Base-by-base conservation (phyloP, 1,284 basidiomycete species). In the Limonomyces culmigenus region DNA sequence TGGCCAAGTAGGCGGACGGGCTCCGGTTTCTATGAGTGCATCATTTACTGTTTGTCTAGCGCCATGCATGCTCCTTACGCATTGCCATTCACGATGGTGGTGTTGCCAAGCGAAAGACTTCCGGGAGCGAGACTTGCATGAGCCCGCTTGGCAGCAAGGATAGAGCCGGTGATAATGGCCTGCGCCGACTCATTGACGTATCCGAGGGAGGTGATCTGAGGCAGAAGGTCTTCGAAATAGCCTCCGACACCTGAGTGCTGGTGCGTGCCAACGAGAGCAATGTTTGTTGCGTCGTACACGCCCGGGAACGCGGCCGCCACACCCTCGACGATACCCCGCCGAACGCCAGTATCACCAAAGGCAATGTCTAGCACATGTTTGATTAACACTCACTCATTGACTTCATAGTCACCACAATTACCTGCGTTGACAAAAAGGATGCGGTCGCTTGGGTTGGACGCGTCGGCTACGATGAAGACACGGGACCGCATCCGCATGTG, bases 401-500 rank as follows among this genome's bases (percentile, higher is more conserved):
- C 19, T 20, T 32, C 36, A 12, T n/a, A 25, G 35, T 34, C 34
- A 40, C 14, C 29, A 30, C 19, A 47, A 52, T 41, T 41, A 69
- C 76, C 76, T 16, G 80, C 65, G 46, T 84, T 86, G 52, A 87
- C 72, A 50, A 84, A 77, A 2, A 86, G 67, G 41, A 86, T 53
- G 16, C 79, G 64, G 38, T 75, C 66, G 25, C 62, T 53, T 2
- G 74, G 55, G 32, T 64, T 53, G 19, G 63, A 45, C 19, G 68
- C 53, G 38, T 77, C 72, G 12, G 78, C 81, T 25, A 87, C 57
- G 45, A 86, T 75, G 54, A 78, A 87, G 0, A 77, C 80, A 11
- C 84, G 70, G 44, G 72, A 74, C 32, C 77, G 68, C 49, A 83
- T 71, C 8, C 83, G 67, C 74, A 86, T 79, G 51, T 86, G 79